A percentile compares a stretch with the other conserved stretches of the same genome.
Conservation (phyloP, 257 asterid genomes). For the Misopates orontium region DNA sequence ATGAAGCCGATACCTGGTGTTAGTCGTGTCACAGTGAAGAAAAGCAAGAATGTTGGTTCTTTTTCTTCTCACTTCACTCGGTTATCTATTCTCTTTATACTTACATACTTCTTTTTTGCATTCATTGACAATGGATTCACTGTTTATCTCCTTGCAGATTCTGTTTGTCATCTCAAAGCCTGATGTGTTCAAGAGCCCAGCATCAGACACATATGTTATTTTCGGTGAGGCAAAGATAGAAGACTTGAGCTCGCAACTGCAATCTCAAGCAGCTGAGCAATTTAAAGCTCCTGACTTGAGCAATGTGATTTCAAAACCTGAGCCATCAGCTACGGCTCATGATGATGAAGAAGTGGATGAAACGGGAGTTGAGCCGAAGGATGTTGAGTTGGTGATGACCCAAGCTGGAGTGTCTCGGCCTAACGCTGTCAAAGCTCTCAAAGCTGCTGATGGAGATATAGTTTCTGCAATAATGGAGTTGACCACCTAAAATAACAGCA, state of each 20-base stretch:
- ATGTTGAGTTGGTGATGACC: conserved; percentile 68
- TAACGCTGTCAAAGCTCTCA: conserved; percentile 80
- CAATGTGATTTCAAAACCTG: conserved; percentile 49
- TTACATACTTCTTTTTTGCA: too few relatives aligned
- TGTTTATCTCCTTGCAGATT: conserved; percentile 37
- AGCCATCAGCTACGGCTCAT: conserved; percentile 37
- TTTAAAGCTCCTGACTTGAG: conserved; percentile 71
- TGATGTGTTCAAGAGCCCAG: conserved; percentile 79
- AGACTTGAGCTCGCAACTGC: conserved; percentile 84
- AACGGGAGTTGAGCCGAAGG: conserved; percentile 61
- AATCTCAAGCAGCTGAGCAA: conserved; percentile 84
- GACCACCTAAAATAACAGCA: conserved; percentile 37
- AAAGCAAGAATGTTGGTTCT: conserved; percentile 36
- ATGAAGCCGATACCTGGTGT: conserved; percentile 39
- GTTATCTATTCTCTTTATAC: not conserved
- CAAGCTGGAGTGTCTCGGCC: conserved; percentile 72
- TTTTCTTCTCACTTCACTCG: not conserved
- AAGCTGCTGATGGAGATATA: conserved; percentile 60
- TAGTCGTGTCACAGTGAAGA: conserved; percentile 41
- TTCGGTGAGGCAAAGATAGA: conserved; percentile 88
- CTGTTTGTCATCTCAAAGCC: conserved; percentile 75
- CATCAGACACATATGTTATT: conserved; percentile 68
- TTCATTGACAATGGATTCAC: not conserved
- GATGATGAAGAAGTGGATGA: conserved; percentile 77
- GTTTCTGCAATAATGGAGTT: conserved; percentile 70